phyloP scores from a whole-genome alignment of 768 basidiomycete species.

The Boletus sp. region DNA sequence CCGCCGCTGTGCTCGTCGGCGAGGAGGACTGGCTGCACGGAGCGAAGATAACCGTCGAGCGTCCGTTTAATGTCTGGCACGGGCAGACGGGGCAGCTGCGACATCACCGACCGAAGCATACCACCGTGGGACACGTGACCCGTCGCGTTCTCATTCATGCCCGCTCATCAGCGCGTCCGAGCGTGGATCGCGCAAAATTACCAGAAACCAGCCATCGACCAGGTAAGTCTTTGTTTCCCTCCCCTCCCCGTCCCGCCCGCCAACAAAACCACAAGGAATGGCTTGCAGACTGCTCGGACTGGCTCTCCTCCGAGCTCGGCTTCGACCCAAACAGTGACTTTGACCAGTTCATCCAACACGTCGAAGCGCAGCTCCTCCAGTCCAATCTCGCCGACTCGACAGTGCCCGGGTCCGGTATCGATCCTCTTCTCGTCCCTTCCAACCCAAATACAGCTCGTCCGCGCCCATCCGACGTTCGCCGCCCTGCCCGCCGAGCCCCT shows the following conservation, averaged over 20 bases:
- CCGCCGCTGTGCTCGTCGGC: constrained; percentile 67
- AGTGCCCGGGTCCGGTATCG: constrained; percentile 62
- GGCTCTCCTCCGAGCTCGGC: constrained; percentile 49
- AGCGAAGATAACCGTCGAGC: constrained; percentile 72
- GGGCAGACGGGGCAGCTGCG: constrained; percentile 65
- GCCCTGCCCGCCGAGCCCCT: background rate
- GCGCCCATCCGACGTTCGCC: constrained; percentile 1
- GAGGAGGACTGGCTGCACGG: constrained; percentile 73
- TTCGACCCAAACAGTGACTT: constrained; percentile 48
- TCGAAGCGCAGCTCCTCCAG: constrained; percentile 65
- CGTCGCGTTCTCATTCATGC: constrained; percentile 14
- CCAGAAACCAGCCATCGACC: constrained; percentile 61
- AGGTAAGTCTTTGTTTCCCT: constrained; percentile 35
- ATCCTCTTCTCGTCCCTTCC: constrained; percentile 19
- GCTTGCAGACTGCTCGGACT: constrained; percentile 69
- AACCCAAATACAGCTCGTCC: constrained; percentile 5
- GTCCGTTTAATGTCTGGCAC: constrained; percentile 76
- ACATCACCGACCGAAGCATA: constrained; percentile 23
- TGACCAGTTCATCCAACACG: constrained; percentile 47
- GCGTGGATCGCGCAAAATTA: constrained; percentile 56
- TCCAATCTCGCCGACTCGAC: constrained; percentile 75
- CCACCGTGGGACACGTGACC: constrained; percentile 6
- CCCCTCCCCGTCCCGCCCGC: background rate
- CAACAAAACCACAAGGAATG: constrained; percentile 51
- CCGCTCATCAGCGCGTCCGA: constrained; percentile 31